A percentile compares a stretch with the other conserved stretches of the same genome.
phyloP scores from a whole-genome alignment of 1,139 yeast species.

The Scheffersomyces titani region DNA sequence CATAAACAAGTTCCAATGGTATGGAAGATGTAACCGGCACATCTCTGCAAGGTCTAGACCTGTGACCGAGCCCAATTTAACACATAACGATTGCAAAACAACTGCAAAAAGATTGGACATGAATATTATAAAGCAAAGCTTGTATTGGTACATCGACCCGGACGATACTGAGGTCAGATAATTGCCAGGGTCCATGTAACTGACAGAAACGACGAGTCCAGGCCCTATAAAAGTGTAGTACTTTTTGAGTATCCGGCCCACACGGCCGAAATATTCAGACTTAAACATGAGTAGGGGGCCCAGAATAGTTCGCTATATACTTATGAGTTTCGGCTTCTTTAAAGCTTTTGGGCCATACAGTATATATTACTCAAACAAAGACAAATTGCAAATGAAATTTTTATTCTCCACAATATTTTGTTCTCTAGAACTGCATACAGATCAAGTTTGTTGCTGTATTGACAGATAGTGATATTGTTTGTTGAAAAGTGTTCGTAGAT shows the following conservation, averaged over 20 bases:
- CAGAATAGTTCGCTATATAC: background rate
- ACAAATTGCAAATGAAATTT: background rate
- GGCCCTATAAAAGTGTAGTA: constrained; percentile 73
- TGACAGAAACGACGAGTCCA: constrained; percentile 73
- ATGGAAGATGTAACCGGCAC: constrained; percentile 65
- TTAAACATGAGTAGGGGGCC: background rate
- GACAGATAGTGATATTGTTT: too few relatives aligned
- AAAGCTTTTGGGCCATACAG: background rate
- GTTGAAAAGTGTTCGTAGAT: too few relatives aligned
- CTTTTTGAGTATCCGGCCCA: constrained; percentile 30
- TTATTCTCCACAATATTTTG: background rate
- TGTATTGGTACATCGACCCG: constrained; percentile 71
- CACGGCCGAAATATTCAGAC: background rate
- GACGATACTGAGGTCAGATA: constrained; percentile 80
- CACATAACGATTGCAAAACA: constrained; percentile 68
- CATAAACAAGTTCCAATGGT: constrained; percentile 57
- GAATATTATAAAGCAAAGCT: constrained; percentile 61
- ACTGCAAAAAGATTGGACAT: constrained; percentile 73
- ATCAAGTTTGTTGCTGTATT: too few relatives aligned
- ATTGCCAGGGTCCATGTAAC: constrained; percentile 83
- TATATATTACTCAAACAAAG: background rate
- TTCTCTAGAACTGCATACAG: too few relatives aligned
- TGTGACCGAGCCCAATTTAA: constrained; percentile 78
- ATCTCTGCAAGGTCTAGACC: constrained; percentile 86
- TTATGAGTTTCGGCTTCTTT: background rate